Percentiles rank a stretch among this genome's conserved stretches.
These are phyloP conservation scores for Guyanaporus albipodus DNA, from an alignment of 768 basidiomycete species.

Conservation along the genomic window DNA sequence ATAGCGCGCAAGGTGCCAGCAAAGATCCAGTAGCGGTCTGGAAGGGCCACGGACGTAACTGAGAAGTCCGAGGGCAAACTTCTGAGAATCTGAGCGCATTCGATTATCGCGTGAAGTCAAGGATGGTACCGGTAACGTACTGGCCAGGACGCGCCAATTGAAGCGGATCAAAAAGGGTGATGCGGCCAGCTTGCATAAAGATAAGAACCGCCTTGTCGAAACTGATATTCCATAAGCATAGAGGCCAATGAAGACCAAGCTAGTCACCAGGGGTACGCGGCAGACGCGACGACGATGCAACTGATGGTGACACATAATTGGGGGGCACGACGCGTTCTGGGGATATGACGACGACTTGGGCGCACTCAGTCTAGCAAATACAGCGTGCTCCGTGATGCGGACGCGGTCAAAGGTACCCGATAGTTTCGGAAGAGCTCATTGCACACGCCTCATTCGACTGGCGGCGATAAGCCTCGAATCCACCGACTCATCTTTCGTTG, in stretches of 20 bases:
- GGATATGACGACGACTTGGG: background rate
- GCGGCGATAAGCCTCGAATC: constrained; percentile 59
- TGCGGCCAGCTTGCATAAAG: constrained; percentile 12
- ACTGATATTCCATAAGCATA: constrained; percentile 15
- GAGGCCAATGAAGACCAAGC: background rate
- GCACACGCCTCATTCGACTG: constrained; percentile 65
- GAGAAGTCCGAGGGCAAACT: constrained; percentile 33
- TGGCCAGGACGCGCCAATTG: constrained; percentile 13
- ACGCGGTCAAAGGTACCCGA: constrained; percentile 17
- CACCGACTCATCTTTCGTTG: no score
- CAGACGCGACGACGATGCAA: constrained; percentile 3
- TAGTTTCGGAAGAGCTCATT: constrained; percentile 64
- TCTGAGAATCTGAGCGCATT: constrained; percentile 28
- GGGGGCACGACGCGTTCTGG: background rate
- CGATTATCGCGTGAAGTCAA: constrained; percentile 24
- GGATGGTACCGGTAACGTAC: constrained; percentile 15
- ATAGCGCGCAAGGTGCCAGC: constrained; percentile 18
- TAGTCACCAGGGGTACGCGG: constrained; percentile 3
- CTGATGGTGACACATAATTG: constrained; percentile 9
- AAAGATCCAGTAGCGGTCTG: constrained; percentile 27
- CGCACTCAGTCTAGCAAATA: background rate
- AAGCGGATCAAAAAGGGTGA: constrained; percentile 18
- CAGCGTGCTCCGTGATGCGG: background rate
- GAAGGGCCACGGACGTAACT: constrained; percentile 33
- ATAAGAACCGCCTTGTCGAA: constrained; percentile 17